Base-by-base conservation (phyloP, 2,329 filamentous ascomycete genomes). In the Myotisia sp. region DNA sequence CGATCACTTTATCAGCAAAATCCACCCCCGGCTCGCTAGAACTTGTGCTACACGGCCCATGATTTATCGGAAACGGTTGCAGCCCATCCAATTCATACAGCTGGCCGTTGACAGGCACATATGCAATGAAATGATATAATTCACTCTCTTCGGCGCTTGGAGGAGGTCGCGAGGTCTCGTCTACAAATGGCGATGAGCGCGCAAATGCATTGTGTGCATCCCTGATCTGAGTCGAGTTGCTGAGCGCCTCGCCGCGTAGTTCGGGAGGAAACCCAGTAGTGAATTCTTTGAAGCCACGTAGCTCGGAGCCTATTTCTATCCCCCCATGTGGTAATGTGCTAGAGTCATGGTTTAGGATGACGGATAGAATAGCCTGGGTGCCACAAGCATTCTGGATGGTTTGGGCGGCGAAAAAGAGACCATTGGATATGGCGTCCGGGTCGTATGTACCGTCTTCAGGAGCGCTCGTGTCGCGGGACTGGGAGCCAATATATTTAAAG, bases 371-470 rank as follows among this genome's bases (percentile, higher is more conserved):
- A 3, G 90, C 90, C 58, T 98, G 90, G 10, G 90, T 98, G 28
- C 86, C 90, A 62, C 90, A 98, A 5, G 90, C 90, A 59, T 98
- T 98, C 60, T 95, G 87, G 55, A 98, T 98, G 3, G 87, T 95
- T 64, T 98, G 90, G 19, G 79, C 76, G 3, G 90, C 90, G 60
- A 98, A 98, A 69, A 93, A 98, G 48, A 93, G 69, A 41, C 54
- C 48, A 43, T 71, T 68, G 42, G 84, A 76, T 12, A 79, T 66
- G 9, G 84, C 83, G 10, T 66, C 68, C 46, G 74, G 65, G 62
- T 94, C 85, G 57, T 83, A 93, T 21, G 63, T 67, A 41, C 90
- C 90, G 55, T 95, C 86, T 44, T 75, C 71, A 0, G 86, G 85
- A 37, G 73, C 67, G 26, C 68, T 59, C 24, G 73, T 63, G 67